phyloP scores from a whole-genome alignment of 306 rosid genomes.

The Sophora flavescens region DNA sequence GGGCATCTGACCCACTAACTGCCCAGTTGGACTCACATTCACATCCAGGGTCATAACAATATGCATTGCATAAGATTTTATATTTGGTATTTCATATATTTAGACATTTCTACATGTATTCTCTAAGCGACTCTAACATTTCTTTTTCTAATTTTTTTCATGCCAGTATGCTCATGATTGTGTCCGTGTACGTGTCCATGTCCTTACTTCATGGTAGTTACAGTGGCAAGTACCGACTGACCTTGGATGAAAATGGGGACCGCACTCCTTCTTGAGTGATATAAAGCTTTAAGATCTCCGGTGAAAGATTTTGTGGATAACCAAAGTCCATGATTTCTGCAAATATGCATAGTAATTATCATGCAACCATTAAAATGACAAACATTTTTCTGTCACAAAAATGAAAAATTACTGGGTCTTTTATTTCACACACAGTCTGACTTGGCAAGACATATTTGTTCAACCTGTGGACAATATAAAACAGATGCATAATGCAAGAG shows the following conservation, averaged over 20 bases:
- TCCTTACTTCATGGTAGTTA: conserved; percentile 34
- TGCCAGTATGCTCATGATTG: conserved; percentile 25
- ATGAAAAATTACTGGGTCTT: not conserved
- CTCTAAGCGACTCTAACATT: conserved; percentile 2
- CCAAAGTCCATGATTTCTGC: conserved; percentile 99
- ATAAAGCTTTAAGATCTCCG: conserved; percentile 94
- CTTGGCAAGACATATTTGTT: conserved; percentile 24
- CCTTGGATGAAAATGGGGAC: conserved; percentile 98
- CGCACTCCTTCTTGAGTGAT: conserved; percentile 99
- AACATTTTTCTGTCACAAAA: conserved; percentile 17
- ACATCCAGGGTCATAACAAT: no score
- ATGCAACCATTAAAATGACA: conserved; percentile 38
- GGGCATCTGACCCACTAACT: no score
- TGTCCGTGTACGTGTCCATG: not conserved
- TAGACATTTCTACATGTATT: not conserved
- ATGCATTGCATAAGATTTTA: not conserved
- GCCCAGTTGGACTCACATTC: no score
- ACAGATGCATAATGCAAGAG: conserved; percentile 34
- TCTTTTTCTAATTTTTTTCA: conserved; percentile 10
- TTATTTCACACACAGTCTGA: conserved; percentile 13
- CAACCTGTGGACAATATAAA: conserved; percentile 9
- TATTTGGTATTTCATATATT: conserved; percentile 24
- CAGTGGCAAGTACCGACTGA: conserved; percentile 48
- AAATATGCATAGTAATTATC: conserved; percentile 31
- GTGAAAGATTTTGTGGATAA: conserved; percentile 97